Conservation (phyloP, 148 eudicot species). For the Talinum fruticosum region DNA sequence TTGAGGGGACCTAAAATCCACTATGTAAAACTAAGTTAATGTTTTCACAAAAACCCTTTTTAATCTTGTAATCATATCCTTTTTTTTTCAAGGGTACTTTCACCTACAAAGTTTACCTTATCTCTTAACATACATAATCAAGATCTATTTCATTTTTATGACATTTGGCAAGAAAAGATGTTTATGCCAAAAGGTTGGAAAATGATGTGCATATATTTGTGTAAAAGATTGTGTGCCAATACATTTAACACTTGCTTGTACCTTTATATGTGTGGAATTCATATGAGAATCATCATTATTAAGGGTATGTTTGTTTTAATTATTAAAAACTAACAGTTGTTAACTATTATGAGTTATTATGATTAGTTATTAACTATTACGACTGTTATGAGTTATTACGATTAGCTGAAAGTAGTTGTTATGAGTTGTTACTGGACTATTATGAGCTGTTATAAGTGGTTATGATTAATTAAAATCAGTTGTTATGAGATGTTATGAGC, state of each 20-base stretch:
- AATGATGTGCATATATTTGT: neutral
- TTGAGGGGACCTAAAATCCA: conserved; percentile 18
- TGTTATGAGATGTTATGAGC: too few relatives aligned
- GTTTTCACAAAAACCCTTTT: neutral
- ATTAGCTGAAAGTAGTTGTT: too few relatives aligned
- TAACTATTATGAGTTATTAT: too few relatives aligned
- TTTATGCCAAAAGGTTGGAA: neutral
- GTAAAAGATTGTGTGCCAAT: neutral
- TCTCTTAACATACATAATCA: conserved; percentile 5
- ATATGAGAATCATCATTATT: neutral
- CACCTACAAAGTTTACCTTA: conserved; percentile 14
- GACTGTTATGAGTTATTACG: too few relatives aligned
- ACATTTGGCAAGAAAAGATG: conserved; percentile 1
- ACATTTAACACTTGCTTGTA: too few relatives aligned
- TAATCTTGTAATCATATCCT: neutral
- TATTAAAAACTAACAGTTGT: too few relatives aligned
- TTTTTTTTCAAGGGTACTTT: neutral
- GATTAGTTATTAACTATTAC: too few relatives aligned
- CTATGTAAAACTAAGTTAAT: neutral
- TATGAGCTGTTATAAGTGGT: too few relatives aligned
- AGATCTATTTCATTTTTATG: neutral
- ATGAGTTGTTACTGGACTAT: too few relatives aligned
- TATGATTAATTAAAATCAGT: too few relatives aligned
- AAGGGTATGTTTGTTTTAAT: too few relatives aligned
- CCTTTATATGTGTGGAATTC: neutral